Conservation (phyloP, 352 stramenopile species). For the Phytophthora idaei region DNA sequence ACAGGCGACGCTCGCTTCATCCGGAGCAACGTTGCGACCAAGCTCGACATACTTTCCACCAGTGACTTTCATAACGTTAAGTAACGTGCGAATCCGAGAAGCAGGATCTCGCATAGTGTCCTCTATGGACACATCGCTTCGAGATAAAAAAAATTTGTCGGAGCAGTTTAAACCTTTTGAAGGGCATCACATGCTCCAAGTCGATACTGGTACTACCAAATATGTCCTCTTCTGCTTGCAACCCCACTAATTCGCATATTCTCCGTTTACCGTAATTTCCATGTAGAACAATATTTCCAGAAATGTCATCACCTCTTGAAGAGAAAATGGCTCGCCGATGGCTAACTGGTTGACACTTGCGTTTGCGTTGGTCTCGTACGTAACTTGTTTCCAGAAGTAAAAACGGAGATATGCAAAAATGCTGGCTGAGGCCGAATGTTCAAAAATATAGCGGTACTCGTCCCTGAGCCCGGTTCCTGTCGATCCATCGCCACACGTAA, state of each 20-base stretch:
- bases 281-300: neutral
- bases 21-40: conserved; percentile 31
- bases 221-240: too few relatives aligned
- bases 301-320: neutral
- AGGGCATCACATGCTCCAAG: too few relatives aligned
- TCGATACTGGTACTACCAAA: too few relatives aligned
- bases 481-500: too few relatives aligned
- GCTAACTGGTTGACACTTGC: neutral
- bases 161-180: too few relatives aligned
- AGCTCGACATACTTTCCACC: conserved; percentile 25
- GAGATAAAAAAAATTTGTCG: too few relatives aligned
- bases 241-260: neutral
- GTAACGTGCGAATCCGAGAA: neutral
- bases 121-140: too few relatives aligned
- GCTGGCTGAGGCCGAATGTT: neutral
- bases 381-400: neutral
- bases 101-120: neutral
- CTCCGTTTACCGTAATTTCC: neutral
- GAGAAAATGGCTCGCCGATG: neutral
- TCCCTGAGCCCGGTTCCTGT: neutral
- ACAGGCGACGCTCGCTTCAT: too few relatives aligned
- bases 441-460: neutral
- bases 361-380: neutral
- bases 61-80: conserved; percentile 35
- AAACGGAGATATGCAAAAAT: neutral